Evolutionary conservation across 148 eudicot species (phyloP), one percentile per base, ranked within the genome.

Genomic region (Rhododendron ferrugineum): DNA sequence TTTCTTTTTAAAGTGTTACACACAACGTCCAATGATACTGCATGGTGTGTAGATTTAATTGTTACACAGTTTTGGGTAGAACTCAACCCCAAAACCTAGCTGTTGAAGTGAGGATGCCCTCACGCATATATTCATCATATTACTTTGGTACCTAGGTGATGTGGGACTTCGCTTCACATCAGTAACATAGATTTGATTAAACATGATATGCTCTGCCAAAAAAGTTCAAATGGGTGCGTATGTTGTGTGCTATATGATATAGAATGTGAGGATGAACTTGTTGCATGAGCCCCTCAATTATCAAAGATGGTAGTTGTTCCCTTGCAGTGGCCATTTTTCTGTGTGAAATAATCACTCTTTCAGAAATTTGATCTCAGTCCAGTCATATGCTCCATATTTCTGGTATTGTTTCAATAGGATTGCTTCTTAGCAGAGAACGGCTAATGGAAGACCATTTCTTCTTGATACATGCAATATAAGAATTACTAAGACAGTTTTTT

Each of bases 261-360:
- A 76, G 50, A 76, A 58, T 76, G 79, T 46, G 50, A 76, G 26
- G 50, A 76, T 76, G 50, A 76, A 44, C 79, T 75, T 22, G 47
- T 75, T 36, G 79, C 79, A 16, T 74, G 46, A 34, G 78, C 20
- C 22, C 76, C 22, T 30, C 22, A 74, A 16, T 74, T 36, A 74
- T 32, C 78, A 74, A 74, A 74, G 44, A 74, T 74, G 44, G 15
- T 40, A 36, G 8, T 16, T 36, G 37, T 36, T 28, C 75, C 75
- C 14, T 26, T 30, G 37, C 37, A 11, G 28, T 30, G 75, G 75
- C 75, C 40, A 70, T 14, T 70, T 64, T 14, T 5, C 40, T 70
- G 40, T 28, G 16, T 70, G 75, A 70, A 70, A 70, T 40, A 70
- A 30, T 70, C 40, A 13, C 75, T 32, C 8, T 70, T 70, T 70